Conservation (phyloP, 1,284 basidiomycete species). For the Austroboletus niveus region DNA sequence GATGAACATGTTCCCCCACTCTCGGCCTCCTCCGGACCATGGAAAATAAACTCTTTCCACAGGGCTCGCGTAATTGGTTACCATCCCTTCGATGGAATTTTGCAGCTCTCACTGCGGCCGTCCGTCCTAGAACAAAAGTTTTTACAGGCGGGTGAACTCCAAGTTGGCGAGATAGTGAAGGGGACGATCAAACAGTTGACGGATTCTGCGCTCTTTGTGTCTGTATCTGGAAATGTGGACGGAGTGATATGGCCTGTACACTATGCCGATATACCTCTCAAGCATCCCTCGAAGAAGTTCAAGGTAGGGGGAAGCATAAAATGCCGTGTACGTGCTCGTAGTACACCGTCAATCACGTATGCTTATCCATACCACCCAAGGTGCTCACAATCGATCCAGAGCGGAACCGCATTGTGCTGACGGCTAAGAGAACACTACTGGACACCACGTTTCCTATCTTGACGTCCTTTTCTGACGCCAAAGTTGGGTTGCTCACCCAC, state of each 20-base stretch:
- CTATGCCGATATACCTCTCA: conserved; percentile 91
- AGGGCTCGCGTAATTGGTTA: conserved; percentile 89
- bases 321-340: conserved; percentile 62
- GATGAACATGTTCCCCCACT: conserved; percentile 87
- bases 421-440: conserved; percentile 90
- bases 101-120: conserved; percentile 84
- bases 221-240: conserved; percentile 83
- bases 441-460: conserved; percentile 78
- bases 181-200: conserved; percentile 84
- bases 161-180: conserved; percentile 81
- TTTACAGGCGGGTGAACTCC: conserved; percentile 82
- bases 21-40: conserved; percentile 68
- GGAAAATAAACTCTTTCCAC: conserved; percentile 79
- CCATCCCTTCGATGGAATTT: conserved; percentile 83
- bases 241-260: conserved; percentile 95
- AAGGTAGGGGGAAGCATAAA: conserved; percentile 84
- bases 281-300: conserved; percentile 91
- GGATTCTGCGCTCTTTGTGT: conserved; percentile 79
- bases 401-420: conserved; percentile 81
- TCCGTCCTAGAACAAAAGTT: conserved; percentile 87
- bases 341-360: conserved; percentile 5
- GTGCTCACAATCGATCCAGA: conserved; percentile 86
- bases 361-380: conserved; percentile 37
- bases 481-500: conserved; percentile 74
- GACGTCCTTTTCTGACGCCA: conserved; percentile 64